Evolutionary conservation across 768 basidiomycete genomes (phyloP), one percentile per base, ranked within the genome.

Genomic region (Rhizopogon sp.): DNA sequence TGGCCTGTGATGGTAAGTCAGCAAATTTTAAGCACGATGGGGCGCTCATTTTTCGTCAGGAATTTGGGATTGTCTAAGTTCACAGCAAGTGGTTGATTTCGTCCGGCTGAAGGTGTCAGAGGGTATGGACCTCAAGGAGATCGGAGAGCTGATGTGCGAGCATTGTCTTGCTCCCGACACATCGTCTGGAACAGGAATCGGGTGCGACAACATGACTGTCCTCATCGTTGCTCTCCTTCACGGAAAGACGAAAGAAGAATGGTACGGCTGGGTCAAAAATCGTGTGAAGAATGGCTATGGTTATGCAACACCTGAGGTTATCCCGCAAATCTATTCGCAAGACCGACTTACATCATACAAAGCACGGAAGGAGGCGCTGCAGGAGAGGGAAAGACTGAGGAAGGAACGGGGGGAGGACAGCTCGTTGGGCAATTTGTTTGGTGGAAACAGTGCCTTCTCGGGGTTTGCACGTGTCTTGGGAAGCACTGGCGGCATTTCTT

Each of bases 161-260:
- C 87, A 89, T 61, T 98, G 97, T 65, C 79, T 98, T 45, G 95
- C 97, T 22, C 95, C 95, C 1, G 93, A 97, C 67, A 90, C 91
- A 1, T 87, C 88, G 22, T 89, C 89, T 37, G 91, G 90, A 46
- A 84, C 84, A 43, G 97, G 97, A 11, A 91, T 98, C 59, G 97
- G 97, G 17, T 98, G 96, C 69, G 97, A 99, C 74, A 98, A 99
- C 75, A 99, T 99, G 97, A 99, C 97, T 0, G 76, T 97, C 47
- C 79, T 98, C 61, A 82, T 99, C 51, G 81, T 98, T 55, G 97
- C 92, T 6, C 70, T 99, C 43, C 79, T 95, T 33, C 81, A 89
- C 58, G 95, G 91, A 40, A 84, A 85, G 56, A 90, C 92, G n/a
- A 83, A 87, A 68, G 88, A 90, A 60, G 85, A 94, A 66, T 98